Conservation (phyloP, 2,329 filamentous ascomycete species). For the Colletotrichum caudatum region DNA sequence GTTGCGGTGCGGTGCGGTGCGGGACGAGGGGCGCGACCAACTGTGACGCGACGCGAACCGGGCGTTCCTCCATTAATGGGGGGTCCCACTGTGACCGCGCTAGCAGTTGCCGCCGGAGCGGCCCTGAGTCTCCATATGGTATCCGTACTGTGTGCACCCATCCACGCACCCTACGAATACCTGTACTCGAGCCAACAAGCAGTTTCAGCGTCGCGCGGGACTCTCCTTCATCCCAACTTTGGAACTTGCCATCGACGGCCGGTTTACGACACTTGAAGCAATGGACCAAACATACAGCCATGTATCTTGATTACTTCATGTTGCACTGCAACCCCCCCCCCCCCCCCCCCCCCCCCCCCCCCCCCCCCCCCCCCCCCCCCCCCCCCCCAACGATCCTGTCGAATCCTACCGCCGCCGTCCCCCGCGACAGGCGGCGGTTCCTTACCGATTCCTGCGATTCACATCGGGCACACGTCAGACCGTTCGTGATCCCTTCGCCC, state of each 20-base stretch:
- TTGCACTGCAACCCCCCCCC: no score
- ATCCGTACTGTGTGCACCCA: no score
- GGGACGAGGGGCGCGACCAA: slow-evolving; percentile 18
- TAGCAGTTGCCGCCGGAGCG: slow-evolving; percentile 6
- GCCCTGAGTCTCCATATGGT: no score
- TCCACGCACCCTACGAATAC: no score
- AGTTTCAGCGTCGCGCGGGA: background rate
- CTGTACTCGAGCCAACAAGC: background rate
- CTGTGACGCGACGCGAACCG: slow-evolving; percentile 37
- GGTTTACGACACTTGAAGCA: background rate
- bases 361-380: background rate
- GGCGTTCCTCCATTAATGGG: slow-evolving; percentile 23
- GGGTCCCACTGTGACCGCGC: slow-evolving; percentile 22
- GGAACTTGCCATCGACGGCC: background rate
- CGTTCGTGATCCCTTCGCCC: background rate
- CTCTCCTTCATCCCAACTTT: slow-evolving; percentile 2
- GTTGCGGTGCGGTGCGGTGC: background rate
- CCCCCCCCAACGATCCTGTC: slow-evolving; percentile 14
- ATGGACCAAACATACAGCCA: background rate
- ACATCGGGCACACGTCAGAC: slow-evolving; percentile 4
- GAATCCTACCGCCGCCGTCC: slow-evolving; percentile 24
- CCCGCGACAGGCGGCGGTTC: slow-evolving; percentile 10
- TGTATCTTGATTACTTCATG: background rate
- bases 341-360: no score
- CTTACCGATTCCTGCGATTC: slow-evolving; percentile 14